Evolutionary conservation across 352 stramenopile genomes (phyloP).

Genomic region (Blastocystis sp.): DNA sequence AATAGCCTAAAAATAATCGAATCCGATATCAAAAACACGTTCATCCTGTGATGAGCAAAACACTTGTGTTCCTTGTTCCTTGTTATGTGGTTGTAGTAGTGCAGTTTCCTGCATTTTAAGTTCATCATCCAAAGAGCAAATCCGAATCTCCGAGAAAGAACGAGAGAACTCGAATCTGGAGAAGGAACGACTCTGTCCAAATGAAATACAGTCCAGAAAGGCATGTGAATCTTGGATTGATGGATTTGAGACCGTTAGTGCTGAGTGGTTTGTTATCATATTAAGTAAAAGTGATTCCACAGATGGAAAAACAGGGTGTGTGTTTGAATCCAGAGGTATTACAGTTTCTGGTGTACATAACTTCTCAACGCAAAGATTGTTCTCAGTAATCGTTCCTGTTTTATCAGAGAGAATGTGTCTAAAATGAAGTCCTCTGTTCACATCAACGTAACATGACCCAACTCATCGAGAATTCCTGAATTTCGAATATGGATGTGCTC

Average conservation of each 20-base stretch:
- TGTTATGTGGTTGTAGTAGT: neutral
- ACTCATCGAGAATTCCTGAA: slow-evolving; percentile 20
- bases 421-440: neutral
- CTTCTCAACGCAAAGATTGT: slow-evolving; percentile 25
- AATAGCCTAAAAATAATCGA: neutral
- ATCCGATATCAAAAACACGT: neutral
- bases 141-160: slow-evolving; percentile 41
- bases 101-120: neutral
- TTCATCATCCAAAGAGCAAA: neutral
- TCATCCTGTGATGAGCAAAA: slow-evolving; percentile 59
- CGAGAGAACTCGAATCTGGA: neutral
- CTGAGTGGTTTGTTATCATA: slow-evolving; percentile 50
- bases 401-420: slow-evolving; percentile 60
- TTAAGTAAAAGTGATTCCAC: slow-evolving; percentile 6
- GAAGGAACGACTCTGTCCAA: neutral
- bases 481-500: slow-evolving; percentile 54
- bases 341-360: neutral
- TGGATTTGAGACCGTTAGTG: neutral
- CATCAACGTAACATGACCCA: slow-evolving; percentile 38
- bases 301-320: neutral
- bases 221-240: neutral
- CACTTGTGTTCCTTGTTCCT: neutral
- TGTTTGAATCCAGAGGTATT: neutral
- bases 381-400: slow-evolving; percentile 59
- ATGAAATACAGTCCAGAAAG: neutral